Evolutionary conservation across 441 rosid species (phyloP), one percentile per base, ranked within the genome.

Genomic region (Populus hybrid): DNA sequence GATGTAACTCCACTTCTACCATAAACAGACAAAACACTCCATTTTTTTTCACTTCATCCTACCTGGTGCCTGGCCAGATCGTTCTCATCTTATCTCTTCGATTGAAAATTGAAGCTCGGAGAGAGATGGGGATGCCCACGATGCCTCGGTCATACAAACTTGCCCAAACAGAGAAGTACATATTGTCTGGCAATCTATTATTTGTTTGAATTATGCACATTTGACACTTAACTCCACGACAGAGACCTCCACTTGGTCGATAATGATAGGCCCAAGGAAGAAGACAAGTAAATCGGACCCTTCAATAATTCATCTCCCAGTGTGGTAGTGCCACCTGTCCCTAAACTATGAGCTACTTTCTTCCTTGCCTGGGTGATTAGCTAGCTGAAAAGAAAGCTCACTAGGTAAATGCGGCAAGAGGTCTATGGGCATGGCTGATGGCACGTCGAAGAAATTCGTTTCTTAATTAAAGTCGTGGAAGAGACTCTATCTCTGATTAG

Each of bases 201-300:
- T 2, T 16, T 21, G 71, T 21, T 70, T 24, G 42, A 70, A 61
- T 36, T n/a, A 69, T 79, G 23, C 75, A 16, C 30, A 3, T 32
- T 32, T 72, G 67, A 78, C 54, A 10, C 34, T 3, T 4, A 6
- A 36, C 59, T 1, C 73, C 18, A 63, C 21, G 77, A 50, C 69
- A 80, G 61, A 61, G 79, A 78, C 80, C 40, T 69, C 73, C 76
- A 54, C 76, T 30, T 80, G 20, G 14, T 23, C 8, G 76, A 30
- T 18, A 2, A 32, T 4, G 67, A 35, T 3, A 30, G 10, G 36
- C 71, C 1, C 3, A 9, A 11, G 30, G 61, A 70, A 59, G 46
- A 36, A 73, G 73, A 78, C 18, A 42, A 23, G 2, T n/a, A 10
- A 54, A 18, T 26, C 4, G 35, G 69, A 11, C 78, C 40, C 61